Conservation (phyloP, 2,329 filamentous ascomycete species). For the Pezicula rhizophila region DNA sequence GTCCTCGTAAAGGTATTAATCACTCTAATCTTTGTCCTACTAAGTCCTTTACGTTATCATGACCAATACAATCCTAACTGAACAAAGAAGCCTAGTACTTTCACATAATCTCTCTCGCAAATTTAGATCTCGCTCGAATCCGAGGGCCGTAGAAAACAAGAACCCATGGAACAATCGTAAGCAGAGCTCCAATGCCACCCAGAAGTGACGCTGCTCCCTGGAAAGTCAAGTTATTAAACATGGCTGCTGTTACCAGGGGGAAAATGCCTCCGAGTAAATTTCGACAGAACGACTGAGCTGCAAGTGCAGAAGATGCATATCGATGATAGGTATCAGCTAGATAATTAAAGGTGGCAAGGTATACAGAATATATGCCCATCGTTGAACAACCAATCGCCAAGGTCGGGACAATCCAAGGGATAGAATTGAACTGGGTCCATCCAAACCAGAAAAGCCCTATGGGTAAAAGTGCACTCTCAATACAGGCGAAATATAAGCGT, state of each 20-base stretch:
- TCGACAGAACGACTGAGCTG: conserved; percentile 79
- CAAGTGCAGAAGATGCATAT: conserved; percentile 79
- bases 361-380: conserved; percentile 81
- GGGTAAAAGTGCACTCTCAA: conserved; percentile 70
- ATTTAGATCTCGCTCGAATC: conserved; percentile 70
- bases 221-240: conserved; percentile 70
- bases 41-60: too few relatives aligned
- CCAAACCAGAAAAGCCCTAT: conserved; percentile 77
- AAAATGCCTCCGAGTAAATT: conserved; percentile 80
- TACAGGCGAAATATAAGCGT: conserved; percentile 76
- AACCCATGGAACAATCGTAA: conserved; percentile 85
- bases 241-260: conserved; percentile 65
- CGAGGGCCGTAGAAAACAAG: conserved; percentile 70
- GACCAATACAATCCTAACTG: too few relatives aligned
- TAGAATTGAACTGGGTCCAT: conserved; percentile 55
- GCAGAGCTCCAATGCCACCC: conserved; percentile 56
- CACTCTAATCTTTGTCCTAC: too few relatives aligned
- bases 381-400: conserved; percentile 69
- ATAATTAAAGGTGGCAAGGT: conserved; percentile 88
- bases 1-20: too few relatives aligned
- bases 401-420: conserved; percentile 68
- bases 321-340: conserved; percentile 81
- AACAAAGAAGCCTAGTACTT: too few relatives aligned
- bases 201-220: conserved; percentile 67
- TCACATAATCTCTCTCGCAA: conserved; percentile 43